Evolutionary conservation across 1,284 basidiomycete genomes (phyloP), one percentile per base, ranked within the genome.

Genomic region (Leccinum fallax): DNA sequence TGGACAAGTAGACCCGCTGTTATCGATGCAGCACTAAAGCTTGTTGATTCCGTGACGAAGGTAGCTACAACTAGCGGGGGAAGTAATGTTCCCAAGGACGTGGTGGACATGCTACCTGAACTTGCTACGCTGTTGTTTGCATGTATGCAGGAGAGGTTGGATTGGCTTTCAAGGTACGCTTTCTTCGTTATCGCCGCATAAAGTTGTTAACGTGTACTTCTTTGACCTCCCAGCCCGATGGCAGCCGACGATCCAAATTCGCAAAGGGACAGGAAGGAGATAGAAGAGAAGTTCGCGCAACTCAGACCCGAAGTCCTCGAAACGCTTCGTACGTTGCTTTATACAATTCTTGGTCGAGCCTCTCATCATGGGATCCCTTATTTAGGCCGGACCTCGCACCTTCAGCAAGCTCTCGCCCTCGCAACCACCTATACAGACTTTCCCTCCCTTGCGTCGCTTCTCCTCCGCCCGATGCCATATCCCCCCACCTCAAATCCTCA

Each of bases 371-470:
- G 10, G 19, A 32, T 16, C 13, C n/a, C 15, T 19, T 49, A 13
- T 58, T 88, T n/a, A 81, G 81, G 57, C 9, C 53, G 65, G 3
- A 86, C 87, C 60, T 89, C 89, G 4, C 83, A 89, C 65, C 81
- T 84, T 8, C 81, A 85, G 38, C 78, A 87, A 55, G 94, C 94
- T 0, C 95, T 94, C 74, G 75, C 80, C 7, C 83, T 97, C 2
- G 94, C 95, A 2, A 94, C 97, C 69, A 82, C 90, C 65, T 95
- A 95, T 73, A 82, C 82, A 26, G 95, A 97, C 74, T 97, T 92
- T 78, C 80, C 84, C 13, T 92, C 87, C 40, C 83, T 98, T 9
- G 93, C 91, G 21, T 85, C 89, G 49, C 82, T 98, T 5, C 95
- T 92, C 75, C 86, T 94, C 72, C 83, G 85, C 61, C 85, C 85